phyloP scores from a whole-genome alignment of 2,329 filamentous ascomycete species.

The Amauroascus niger region DNA sequence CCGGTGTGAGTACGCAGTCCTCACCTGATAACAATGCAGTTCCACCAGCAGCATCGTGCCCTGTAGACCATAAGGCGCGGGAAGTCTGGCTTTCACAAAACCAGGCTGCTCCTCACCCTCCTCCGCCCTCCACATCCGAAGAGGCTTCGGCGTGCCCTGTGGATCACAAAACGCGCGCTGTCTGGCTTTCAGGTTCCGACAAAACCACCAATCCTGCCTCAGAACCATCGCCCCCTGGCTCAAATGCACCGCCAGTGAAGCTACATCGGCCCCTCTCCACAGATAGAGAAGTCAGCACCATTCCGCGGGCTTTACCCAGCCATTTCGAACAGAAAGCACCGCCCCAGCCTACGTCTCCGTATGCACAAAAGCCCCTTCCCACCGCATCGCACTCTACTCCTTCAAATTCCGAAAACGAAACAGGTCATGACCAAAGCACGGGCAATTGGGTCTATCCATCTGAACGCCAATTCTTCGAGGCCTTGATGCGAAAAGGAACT shows the following conservation, averaged over 20 bases:
- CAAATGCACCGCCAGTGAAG: constrained; percentile 21
- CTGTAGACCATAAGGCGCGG: constrained; percentile 82
- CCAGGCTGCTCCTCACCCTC: constrained; percentile 31
- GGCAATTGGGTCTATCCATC: constrained; percentile 98
- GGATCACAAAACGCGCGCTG: constrained; percentile 76
- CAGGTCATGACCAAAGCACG: constrained; percentile 54
- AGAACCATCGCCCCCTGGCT: constrained; percentile 20
- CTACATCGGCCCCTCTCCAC: constrained; percentile 46
- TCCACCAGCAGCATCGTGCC: constrained; percentile 49
- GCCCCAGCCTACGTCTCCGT: constrained; percentile 26
- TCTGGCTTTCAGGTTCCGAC: constrained; percentile 54
- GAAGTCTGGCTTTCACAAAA: constrained; percentile 75
- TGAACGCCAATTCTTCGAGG: constrained; percentile 96
- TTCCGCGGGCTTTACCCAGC: constrained; percentile 52
- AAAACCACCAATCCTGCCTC: constrained; percentile 17
- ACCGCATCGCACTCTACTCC: constrained; percentile 34
- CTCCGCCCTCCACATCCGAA: constrained; percentile 16
- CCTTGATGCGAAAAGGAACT: constrained; percentile 83
- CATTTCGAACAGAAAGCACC: constrained; percentile 14
- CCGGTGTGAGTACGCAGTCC: constrained; percentile 30
- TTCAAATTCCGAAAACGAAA: constrained; percentile 71
- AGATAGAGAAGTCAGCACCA: constrained; percentile 66
- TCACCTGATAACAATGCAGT: constrained; percentile 20
- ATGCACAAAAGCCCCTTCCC: constrained; percentile 19
- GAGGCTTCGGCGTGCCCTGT: constrained; percentile 60